phyloP scores from a whole-genome alignment of 2,329 filamentous ascomycete genomes.

The Fusarium sp. region DNA sequence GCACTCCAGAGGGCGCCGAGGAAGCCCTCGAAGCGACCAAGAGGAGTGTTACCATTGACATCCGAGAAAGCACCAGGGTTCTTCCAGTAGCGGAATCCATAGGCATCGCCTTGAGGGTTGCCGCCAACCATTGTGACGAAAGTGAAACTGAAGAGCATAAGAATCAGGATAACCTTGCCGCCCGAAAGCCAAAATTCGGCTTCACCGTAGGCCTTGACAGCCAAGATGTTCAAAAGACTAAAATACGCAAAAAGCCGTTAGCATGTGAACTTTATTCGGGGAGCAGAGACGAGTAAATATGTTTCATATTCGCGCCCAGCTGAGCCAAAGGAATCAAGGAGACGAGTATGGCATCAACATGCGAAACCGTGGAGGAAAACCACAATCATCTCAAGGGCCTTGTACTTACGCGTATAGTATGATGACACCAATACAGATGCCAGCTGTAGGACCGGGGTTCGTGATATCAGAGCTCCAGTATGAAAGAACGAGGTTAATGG shows the following conservation, averaged over 20 bases:
- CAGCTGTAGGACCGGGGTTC: constrained; percentile 73
- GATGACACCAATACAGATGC: constrained; percentile 67
- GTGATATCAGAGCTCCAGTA: constrained; percentile 56
- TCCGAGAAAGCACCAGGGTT: constrained; percentile 57
- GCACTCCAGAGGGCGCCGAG: constrained; percentile 73
- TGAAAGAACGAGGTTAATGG: constrained; percentile 55
- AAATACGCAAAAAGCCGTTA: constrained; percentile 39
- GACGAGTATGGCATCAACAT: constrained; percentile 6
- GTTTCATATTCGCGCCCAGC: background rate
- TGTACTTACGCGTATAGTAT: constrained; percentile 65
- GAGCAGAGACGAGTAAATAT: constrained; percentile 3
- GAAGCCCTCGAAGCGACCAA: constrained; percentile 78
- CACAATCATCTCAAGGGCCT: background rate
- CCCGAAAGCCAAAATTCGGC: constrained; percentile 75
- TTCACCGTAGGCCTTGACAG: constrained; percentile 74
- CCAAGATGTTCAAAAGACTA: constrained; percentile 70
- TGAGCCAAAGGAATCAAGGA: background rate
- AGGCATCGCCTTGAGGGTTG: constrained; percentile 75
- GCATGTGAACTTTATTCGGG: constrained; percentile 33
- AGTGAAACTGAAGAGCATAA: constrained; percentile 77
- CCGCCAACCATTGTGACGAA: constrained; percentile 83
- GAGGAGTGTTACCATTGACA: constrained; percentile 63
- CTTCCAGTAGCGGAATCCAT: constrained; percentile 77
- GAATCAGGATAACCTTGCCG: constrained; percentile 73
- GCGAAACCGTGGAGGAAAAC: constrained; percentile 1